Evolutionary conservation across 805 yeast species (phyloP).

Genomic region (Candida lessepsii): DNA sequence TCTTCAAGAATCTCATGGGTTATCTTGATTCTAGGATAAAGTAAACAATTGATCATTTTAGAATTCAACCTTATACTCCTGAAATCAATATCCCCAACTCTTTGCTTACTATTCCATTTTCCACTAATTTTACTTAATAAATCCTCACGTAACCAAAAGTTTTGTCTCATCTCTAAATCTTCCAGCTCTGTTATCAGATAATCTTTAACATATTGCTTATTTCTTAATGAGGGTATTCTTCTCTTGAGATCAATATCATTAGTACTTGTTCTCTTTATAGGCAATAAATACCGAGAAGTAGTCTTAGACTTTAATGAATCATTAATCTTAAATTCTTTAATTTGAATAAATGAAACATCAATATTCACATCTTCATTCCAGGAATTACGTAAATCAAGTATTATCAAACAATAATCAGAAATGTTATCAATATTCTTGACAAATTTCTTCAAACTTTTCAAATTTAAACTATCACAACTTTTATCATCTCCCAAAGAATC

Average conservation of each 20-base stretch:
- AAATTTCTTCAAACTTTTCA: conserved; percentile 8
- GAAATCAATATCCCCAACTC: conserved; percentile 59
- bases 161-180: conserved; percentile 52
- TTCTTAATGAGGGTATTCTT: conserved; percentile 68
- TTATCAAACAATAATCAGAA: conserved; percentile 58
- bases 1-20: conserved; percentile 27
- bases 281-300: conserved; percentile 61
- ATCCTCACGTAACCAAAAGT: conserved; percentile 80
- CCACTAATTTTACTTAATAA: conserved; percentile 62
- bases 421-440: conserved; percentile 6
- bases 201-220: conserved; percentile 68
- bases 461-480: conserved; percentile 1
- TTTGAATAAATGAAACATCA: conserved; percentile 7
- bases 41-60: conserved; percentile 56
- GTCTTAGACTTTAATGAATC: conserved; percentile 29
- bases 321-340: conserved; percentile 23
- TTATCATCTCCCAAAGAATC: conserved; percentile 11
- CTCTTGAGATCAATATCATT: conserved; percentile 41
- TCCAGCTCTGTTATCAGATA: conserved; percentile 55
- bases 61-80: conserved; percentile 63
- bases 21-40: conserved; percentile 48
- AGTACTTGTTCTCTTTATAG: conserved; percentile 56
- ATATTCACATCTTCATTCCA: conserved; percentile 58
- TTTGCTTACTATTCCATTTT: conserved; percentile 50
- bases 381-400: conserved; percentile 77